Evolutionary conservation across 192 early-diverging fungal genomes (phyloP).

Genomic region (Entrophospora sp.): DNA sequence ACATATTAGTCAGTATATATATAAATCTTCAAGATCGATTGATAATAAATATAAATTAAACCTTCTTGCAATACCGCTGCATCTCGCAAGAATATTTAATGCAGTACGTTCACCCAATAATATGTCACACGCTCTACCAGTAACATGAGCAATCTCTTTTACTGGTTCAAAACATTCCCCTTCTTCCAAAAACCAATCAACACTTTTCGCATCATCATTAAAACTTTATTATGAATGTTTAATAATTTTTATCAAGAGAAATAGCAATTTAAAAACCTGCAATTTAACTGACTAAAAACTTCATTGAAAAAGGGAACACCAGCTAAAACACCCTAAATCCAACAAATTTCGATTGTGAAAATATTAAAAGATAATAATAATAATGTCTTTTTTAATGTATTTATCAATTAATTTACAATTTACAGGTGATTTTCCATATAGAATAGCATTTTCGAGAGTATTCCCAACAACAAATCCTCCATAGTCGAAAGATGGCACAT

Average conservation of each 20-base stretch:
- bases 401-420: neutral
- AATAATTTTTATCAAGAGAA: neutral
- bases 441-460: slow-evolving; percentile 64
- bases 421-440: slow-evolving; percentile 75
- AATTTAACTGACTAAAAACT: slow-evolving; percentile 84
- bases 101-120: slow-evolving; percentile 91
- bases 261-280: slow-evolving; percentile 52
- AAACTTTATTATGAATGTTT: neutral
- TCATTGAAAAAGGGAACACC: slow-evolving; percentile 95
- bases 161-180: slow-evolving; percentile 74
- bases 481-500: slow-evolving; percentile 97
- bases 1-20: neutral
- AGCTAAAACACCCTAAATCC: slow-evolving; percentile 67
- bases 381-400: neutral
- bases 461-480: slow-evolving; percentile 96
- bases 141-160: slow-evolving; percentile 66
- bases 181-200: slow-evolving; percentile 79
- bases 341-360: no score
- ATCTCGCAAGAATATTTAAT: slow-evolving; percentile 88
- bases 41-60: slow-evolving; percentile 23
- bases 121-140: slow-evolving; percentile 72
- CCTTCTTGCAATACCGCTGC: slow-evolving; percentile 85
- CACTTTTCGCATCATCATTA: slow-evolving; percentile 33
- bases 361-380: neutral
- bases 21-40: neutral